Evolutionary conservation across 768 basidiomycete species (phyloP).

Genomic region (Fomitopsis pulvina): DNA sequence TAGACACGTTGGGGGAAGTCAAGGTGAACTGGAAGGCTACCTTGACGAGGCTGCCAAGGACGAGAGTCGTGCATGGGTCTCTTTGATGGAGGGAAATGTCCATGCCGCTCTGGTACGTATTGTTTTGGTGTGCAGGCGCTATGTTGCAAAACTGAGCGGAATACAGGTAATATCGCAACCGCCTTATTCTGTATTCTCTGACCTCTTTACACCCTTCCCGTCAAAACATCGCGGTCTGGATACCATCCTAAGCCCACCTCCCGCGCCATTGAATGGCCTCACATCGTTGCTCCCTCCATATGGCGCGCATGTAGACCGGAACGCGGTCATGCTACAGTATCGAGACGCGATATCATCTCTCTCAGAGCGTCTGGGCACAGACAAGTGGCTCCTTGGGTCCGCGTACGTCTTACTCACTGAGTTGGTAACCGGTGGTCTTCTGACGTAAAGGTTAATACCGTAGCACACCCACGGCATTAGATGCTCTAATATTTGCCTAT

Average conservation of each 20-base stretch:
- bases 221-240: constrained; percentile 30
- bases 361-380: constrained; percentile 66
- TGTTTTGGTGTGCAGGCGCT: not conserved
- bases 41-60: constrained; percentile 49
- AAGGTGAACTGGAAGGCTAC: constrained; percentile 58
- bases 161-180: constrained; percentile 45
- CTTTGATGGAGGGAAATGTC: constrained; percentile 68
- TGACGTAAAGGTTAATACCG: not conserved
- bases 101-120: constrained; percentile 63
- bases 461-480: constrained; percentile 73
- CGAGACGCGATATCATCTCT: constrained; percentile 66
- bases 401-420: constrained; percentile 34
- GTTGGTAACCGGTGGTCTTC: not conserved
- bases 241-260: constrained; percentile 54
- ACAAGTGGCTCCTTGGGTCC: constrained; percentile 79
- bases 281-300: constrained; percentile 53
- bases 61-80: constrained; percentile 79
- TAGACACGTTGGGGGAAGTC: constrained; percentile 32
- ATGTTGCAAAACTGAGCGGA: not conserved
- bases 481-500: constrained; percentile 80
- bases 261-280: constrained; percentile 66
- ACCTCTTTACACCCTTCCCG: constrained; percentile 33
- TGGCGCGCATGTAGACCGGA: constrained; percentile 48
- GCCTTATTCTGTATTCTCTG: constrained; percentile 33
- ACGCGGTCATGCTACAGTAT: constrained; percentile 51